Percentiles rank a stretch among this genome's conserved stretches.
Evolutionary conservation across 169 alveolate species (phyloP).

Genomic region (Plasmodium coatneyi): DNA sequence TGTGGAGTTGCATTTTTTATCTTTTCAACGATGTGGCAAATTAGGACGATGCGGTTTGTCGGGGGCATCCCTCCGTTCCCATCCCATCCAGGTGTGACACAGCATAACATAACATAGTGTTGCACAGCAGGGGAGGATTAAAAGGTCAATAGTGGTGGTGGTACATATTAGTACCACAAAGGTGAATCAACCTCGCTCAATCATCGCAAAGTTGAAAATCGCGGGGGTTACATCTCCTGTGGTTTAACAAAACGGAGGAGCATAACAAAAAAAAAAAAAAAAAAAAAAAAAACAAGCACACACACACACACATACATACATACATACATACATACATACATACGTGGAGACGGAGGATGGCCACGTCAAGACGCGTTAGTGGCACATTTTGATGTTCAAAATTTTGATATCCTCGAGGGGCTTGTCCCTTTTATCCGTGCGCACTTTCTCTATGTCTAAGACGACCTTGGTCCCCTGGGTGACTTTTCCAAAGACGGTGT

Average conservation of each 20-base stretch:
- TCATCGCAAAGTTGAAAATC: not conserved
- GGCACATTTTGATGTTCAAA: constrained; percentile 77
- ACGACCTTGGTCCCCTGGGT: constrained; percentile 95
- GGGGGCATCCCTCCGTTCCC: no score
- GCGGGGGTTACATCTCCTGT: not conserved
- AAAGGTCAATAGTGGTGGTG: not conserved
- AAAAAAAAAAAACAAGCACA: not conserved
- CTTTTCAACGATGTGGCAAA: not conserved
- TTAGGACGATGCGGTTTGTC: no score
- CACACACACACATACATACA: no score
- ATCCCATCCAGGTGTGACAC: not conserved
- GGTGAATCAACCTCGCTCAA: not conserved
- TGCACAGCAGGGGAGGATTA: not conserved
- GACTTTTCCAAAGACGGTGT: constrained; percentile 98
- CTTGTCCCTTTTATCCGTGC: constrained; percentile 84
- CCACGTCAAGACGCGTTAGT: not conserved
- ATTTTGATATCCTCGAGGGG: constrained; percentile 83
- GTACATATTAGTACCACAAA: not conserved
- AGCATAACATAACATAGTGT: not conserved
- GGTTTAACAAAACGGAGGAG: not conserved
- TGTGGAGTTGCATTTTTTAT: no score
- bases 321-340: no score
- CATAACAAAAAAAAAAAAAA: not conserved
- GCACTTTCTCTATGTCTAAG: constrained; percentile 92
- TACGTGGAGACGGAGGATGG: not conserved